A percentile compares a stretch with the other conserved stretches of the same genome.
Conservation (phyloP, 805 yeast species). For the Trichomonascus vanleenenianus region DNA sequence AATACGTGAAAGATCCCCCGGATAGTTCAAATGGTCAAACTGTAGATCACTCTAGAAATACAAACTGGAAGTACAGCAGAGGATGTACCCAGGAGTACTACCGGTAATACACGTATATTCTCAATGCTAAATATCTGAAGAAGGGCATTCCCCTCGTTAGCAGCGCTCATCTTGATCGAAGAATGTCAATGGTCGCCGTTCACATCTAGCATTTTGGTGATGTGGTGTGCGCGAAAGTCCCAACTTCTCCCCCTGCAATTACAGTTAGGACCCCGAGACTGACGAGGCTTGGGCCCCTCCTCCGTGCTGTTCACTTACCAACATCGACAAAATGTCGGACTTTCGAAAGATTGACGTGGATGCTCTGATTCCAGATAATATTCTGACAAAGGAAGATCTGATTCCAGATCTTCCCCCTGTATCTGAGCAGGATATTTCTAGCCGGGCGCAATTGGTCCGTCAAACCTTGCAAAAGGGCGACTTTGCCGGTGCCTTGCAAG, state of each 20-base stretch:
- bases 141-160: too few species aligned
- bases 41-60: too few species aligned
- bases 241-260: neutral
- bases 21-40: too few species aligned
- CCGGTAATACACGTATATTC: too few species aligned
- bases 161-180: too few species aligned
- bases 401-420: constrained; percentile 47
- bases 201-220: neutral
- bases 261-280: too few species aligned
- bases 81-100: too few species aligned
- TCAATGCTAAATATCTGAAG: too few species aligned
- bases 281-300: neutral
- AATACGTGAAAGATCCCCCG: too few species aligned
- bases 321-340: constrained; percentile 8
- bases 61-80: too few species aligned
- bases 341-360: constrained; percentile 86
- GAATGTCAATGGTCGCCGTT: too few species aligned
- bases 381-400: constrained; percentile 54
- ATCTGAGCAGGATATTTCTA: constrained; percentile 45
- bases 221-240: neutral
- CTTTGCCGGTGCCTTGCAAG: constrained; percentile 53
- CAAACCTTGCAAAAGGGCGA: constrained; percentile 64
- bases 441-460: constrained; percentile 51
- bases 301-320: neutral
- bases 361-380: constrained; percentile 75